Conservation (phyloP, 106 monocot genomes). For the Iris macrosiphon region DNA sequence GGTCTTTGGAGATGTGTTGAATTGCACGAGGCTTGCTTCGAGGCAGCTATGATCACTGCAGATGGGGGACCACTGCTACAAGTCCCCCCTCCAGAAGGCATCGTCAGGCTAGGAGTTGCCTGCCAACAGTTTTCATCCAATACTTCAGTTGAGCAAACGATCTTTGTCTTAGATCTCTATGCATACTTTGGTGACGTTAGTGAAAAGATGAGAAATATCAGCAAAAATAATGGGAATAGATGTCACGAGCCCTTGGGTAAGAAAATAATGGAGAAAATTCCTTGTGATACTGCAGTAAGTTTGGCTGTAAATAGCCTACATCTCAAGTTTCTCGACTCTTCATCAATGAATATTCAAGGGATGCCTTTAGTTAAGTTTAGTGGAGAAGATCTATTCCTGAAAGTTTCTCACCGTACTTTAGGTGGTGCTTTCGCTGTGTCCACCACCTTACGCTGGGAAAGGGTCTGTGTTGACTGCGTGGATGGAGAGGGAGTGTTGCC, state of each 20-base stretch:
- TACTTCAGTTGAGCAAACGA: slow-evolving; percentile 85
- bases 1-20: slow-evolving; percentile 85
- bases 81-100: slow-evolving; percentile 89
- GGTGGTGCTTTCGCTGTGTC: slow-evolving; percentile 98
- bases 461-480: slow-evolving; percentile 64
- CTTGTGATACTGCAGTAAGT: slow-evolving; percentile 91
- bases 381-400: slow-evolving; percentile 69
- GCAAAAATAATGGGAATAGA: slow-evolving; percentile 30
- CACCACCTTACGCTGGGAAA: slow-evolving; percentile 61
- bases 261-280: slow-evolving; percentile 54
- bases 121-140: slow-evolving; percentile 72
- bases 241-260: slow-evolving; percentile 23
- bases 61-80: slow-evolving; percentile 75
- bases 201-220: slow-evolving; percentile 58
- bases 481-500: slow-evolving; percentile 32
- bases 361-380: slow-evolving; percentile 77
- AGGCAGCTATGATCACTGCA: slow-evolving; percentile 95
- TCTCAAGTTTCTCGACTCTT: slow-evolving; percentile 74
- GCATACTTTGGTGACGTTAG: slow-evolving; percentile 81
- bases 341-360: slow-evolving; percentile 25
- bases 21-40: slow-evolving; percentile 63
- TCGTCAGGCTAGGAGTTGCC: slow-evolving; percentile 84
- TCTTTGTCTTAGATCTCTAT: slow-evolving; percentile 90
- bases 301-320: slow-evolving; percentile 46
- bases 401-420: slow-evolving; percentile 76